phyloP scores from a whole-genome alignment of 2,329 filamentous ascomycete species.

The Fusarium dlaminii region DNA sequence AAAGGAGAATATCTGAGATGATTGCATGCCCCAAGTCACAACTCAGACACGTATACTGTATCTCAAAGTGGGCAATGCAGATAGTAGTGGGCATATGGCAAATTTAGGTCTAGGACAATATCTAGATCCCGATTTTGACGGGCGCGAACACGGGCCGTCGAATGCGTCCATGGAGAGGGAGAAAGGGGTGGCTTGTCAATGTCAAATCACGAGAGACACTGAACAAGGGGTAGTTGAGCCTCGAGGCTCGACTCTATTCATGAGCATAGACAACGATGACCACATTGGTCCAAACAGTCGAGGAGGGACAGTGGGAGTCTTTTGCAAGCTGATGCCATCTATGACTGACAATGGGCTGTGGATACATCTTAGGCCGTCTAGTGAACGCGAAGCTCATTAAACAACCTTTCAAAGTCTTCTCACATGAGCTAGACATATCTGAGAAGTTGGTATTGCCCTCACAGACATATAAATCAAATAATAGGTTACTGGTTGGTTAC shows the following conservation, averaged over 20 bases:
- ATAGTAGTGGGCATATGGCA: conserved; percentile 29
- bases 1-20: not conserved
- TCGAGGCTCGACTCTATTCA: not conserved
- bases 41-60: not conserved
- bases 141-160: conserved; percentile 13
- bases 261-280: not conserved
- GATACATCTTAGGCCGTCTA: not conserved
- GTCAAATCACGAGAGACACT: not conserved
- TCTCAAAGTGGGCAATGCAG: conserved; percentile 31
- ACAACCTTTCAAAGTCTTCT: not conserved
- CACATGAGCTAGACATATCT: not conserved
- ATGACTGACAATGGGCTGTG: not conserved
- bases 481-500: not conserved
- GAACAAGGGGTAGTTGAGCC: not conserved
- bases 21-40: not conserved
- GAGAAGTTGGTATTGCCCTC: not conserved
- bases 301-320: not conserved
- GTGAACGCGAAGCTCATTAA: not conserved
- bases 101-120: conserved; percentile 20
- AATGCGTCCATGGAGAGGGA: not conserved
- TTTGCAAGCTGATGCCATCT: not conserved
- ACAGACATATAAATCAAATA: not conserved
- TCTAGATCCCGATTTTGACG: conserved; percentile 24
- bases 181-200: conserved; percentile 19
- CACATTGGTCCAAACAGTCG: not conserved